Evolutionary conservation across 1,284 basidiomycete genomes (phyloP), one percentile per base, ranked within the genome.

Genomic region (Cutaneotrichosporon spelunceum): DNA sequence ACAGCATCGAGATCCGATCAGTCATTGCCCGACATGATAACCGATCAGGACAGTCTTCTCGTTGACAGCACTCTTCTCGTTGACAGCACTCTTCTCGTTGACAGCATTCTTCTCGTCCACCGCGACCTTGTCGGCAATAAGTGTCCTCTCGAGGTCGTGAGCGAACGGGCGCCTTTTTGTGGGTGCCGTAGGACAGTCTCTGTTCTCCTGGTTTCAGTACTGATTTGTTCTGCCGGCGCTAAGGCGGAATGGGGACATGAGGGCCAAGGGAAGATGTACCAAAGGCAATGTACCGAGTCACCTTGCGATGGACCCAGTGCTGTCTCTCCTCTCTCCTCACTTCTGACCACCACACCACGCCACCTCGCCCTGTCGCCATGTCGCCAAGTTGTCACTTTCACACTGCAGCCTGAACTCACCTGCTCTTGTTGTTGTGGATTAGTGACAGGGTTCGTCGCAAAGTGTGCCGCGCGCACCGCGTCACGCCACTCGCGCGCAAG

Each of bases 401-500:
- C 1, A 8, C 8, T 2, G 6, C 39, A 26, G 39, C 39, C 19
- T 42, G 16, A 42, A 42, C 39, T 42, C 39, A 42, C 39, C 13
- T 1, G 13, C 39, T 42, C 39, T 42, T 16, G 36, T 39, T 27
- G 49, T 16, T 16, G 19, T 14, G 49, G 29, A 33, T 33, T 33
- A 5, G 30, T 7, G 13, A 9, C 13, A 3, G 29, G 8, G 24
- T 42, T 42, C 9, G 19, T 19, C 2, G 39, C 39, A 42, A 42
- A 42, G 39, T 47, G 45, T 4, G 56, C 56, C 9, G 45, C 44
- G 33, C 56, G 56, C 23, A 57, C 30, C 2, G 23, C 26, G 47
- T 57, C 24, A 16, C 47, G 47, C 56, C 56, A 57, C 30, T 57
- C 45, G n/a, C 33, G n/a, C 14, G 56, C 56, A 1, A 39, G 26